Evolutionary conservation across 805 yeast species (phyloP).

Genomic region (Saccharomyces jurei): DNA sequence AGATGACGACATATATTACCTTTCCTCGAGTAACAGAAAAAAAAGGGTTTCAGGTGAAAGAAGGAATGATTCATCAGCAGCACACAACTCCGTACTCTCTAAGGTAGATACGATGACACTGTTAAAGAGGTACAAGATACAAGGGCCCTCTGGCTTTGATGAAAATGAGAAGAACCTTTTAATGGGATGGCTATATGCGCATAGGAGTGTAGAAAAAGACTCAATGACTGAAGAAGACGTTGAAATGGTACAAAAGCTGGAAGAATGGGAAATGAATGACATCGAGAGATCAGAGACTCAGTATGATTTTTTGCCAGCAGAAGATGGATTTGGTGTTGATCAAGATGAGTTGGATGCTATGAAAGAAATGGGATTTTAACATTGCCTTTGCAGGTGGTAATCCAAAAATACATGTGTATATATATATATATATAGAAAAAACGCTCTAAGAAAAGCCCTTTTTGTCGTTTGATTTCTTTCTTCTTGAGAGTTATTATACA

Average conservation of each 20-base stretch:
- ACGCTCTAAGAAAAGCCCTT: neutral
- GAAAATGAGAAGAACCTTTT: neutral
- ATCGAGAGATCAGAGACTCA: neutral
- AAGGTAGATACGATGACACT: neutral
- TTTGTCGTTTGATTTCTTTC: neutral
- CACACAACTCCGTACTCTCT: neutral
- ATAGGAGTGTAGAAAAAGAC: neutral
- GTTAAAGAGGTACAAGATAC: neutral
- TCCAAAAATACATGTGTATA: neutral
- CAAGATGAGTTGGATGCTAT: slow-evolving; percentile 22
- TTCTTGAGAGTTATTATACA: neutral
- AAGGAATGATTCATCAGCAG: neutral
- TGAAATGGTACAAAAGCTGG: neutral
- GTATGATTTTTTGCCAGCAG: neutral
- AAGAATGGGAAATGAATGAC: slow-evolving; percentile 1
- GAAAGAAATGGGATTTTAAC: slow-evolving; percentile 16
- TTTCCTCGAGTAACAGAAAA: slow-evolving; percentile 2
- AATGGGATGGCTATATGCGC: neutral
- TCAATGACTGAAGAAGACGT: neutral
- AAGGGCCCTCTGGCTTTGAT: neutral
- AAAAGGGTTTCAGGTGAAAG: neutral
- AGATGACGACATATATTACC: slow-evolving; percentile 8
- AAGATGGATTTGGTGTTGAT: slow-evolving; percentile 15
- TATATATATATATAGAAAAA: neutral
- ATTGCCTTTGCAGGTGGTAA: neutral